Evolutionary conservation across 805 yeast genomes (phyloP).

Genomic region (Lachancea sp.): DNA sequence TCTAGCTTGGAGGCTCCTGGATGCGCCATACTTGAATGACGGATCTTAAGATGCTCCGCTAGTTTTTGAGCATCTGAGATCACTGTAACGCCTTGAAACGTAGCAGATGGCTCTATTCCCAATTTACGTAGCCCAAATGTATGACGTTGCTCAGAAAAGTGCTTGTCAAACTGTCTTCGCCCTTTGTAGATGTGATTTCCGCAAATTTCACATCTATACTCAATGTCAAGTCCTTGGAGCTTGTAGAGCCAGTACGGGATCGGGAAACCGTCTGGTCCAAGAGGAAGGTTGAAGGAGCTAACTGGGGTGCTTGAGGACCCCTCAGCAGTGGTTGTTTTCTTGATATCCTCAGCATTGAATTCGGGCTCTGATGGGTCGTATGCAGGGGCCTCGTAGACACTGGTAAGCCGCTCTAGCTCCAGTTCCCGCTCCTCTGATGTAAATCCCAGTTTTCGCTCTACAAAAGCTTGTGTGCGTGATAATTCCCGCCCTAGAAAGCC

Average conservation of each 20-base stretch:
- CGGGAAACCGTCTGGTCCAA: conserved; percentile 86
- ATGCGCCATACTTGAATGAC: neutral
- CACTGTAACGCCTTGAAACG: conserved; percentile 56
- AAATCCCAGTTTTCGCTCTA: conserved; percentile 59
- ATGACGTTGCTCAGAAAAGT: conserved; percentile 69
- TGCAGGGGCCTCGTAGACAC: conserved; percentile 32
- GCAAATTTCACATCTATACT: conserved; percentile 79
- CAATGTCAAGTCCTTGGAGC: conserved; percentile 73
- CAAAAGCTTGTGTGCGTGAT: conserved; percentile 48
- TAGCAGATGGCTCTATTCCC: conserved; percentile 52
- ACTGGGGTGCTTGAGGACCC: neutral
- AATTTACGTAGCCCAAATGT: conserved; percentile 64
- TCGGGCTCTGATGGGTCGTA: conserved; percentile 35
- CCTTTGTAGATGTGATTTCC: conserved; percentile 72
- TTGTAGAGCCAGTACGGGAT: conserved; percentile 93
- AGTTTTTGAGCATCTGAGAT: conserved; percentile 64
- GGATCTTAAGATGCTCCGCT: conserved; percentile 41
- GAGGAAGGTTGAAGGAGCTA: conserved; percentile 48
- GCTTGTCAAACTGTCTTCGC: conserved; percentile 60
- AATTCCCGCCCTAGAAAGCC: conserved; percentile 37
- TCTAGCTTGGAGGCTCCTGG: conserved; percentile 30
- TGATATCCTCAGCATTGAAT: conserved; percentile 33
- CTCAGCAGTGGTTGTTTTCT: conserved; percentile 1
- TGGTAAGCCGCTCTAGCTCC: conserved; percentile 42
- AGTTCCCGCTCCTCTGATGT: conserved; percentile 63